phyloP scores from a whole-genome alignment of 75 land plant genomes.

The Pseudotsuga menziesii region DNA sequence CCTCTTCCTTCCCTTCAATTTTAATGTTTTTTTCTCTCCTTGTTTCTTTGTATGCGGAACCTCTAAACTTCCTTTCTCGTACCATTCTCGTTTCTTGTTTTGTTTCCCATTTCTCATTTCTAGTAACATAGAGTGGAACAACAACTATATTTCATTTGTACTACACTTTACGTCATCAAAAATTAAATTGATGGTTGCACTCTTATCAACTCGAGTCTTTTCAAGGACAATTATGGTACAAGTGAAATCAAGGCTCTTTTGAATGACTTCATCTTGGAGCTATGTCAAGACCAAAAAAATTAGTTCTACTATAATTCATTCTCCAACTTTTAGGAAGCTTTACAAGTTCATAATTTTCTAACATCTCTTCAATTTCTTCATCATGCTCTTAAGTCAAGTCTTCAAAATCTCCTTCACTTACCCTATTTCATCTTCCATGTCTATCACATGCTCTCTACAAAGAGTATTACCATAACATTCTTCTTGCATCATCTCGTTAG shows the following conservation, averaged over 20 bases:
- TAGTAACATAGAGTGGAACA: too few relatives aligned
- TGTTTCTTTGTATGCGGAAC: too few relatives aligned
- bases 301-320: conserved; percentile 17
- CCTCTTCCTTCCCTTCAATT: too few relatives aligned
- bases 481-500: conserved; percentile 52
- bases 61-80: too few relatives aligned
- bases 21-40: too few relatives aligned
- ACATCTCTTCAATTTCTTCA: conserved; percentile 12
- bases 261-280: conserved; percentile 43
- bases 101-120: too few relatives aligned
- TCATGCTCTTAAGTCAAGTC: conserved; percentile 16
- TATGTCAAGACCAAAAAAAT: conserved; percentile 49
- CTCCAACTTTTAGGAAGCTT: conserved; percentile 34
- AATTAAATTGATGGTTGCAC: conserved; percentile 55
- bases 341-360: too few relatives aligned
- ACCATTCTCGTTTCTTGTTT: too few relatives aligned
- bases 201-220: conserved; percentile 62
- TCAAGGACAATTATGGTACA: conserved; percentile 63
- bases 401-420: conserved; percentile 8
- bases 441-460: conserved; percentile 7
- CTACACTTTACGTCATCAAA: conserved; percentile 41
- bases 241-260: conserved; percentile 45
- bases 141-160: conserved; percentile 12
- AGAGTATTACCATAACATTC: conserved; percentile 9
- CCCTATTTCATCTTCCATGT: not conserved